Evolutionary conservation across 768 basidiomycete species (phyloP).

Genomic region (Pholiota conissans): DNA sequence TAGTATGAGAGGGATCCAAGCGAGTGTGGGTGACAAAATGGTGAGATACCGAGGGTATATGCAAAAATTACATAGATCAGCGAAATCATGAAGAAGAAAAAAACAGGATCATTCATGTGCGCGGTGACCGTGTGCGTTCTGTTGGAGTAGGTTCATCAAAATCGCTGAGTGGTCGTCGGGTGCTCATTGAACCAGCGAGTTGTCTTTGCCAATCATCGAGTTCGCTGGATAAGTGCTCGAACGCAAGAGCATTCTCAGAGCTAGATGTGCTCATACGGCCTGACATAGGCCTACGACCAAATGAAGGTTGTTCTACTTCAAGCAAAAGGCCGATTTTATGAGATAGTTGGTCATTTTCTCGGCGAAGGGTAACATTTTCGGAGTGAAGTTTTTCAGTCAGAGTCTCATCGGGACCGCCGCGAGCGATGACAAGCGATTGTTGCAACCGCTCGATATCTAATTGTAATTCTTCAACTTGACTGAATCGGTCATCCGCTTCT

Average conservation of each 20-base stretch:
- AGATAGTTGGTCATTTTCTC: constrained; percentile 87
- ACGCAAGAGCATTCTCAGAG: constrained; percentile 76
- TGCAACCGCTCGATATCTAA: constrained; percentile 78
- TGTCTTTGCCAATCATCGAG: constrained; percentile 87
- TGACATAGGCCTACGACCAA: constrained; percentile 65
- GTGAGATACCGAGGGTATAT: constrained; percentile 47
- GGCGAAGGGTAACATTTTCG: constrained; percentile 77
- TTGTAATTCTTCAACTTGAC: constrained; percentile 77
- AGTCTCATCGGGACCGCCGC: constrained; percentile 76
- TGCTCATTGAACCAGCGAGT: constrained; percentile 76
- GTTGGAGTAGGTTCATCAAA: constrained; percentile 60
- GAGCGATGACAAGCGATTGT: constrained; percentile 69
- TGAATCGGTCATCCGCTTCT: constrained; percentile 76
- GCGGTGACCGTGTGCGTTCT: constrained; percentile 62
- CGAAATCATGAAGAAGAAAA: constrained; percentile 24
- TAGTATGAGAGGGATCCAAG: constrained; percentile 47
- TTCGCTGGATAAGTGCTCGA: constrained; percentile 78
- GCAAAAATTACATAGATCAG: constrained; percentile 40
- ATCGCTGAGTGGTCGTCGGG: constrained; percentile 69
- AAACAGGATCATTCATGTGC: constrained; percentile 46
- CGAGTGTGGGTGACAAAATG: constrained; percentile 44
- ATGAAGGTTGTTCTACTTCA: constrained; percentile 80
- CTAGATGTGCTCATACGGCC: constrained; percentile 75
- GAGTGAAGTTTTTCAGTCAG: constrained; percentile 77
- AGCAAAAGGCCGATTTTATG: constrained; percentile 89